phyloP scores from a whole-genome alignment of 495 filamentous ascomycete species.

The Penicillium soppii region DNA sequence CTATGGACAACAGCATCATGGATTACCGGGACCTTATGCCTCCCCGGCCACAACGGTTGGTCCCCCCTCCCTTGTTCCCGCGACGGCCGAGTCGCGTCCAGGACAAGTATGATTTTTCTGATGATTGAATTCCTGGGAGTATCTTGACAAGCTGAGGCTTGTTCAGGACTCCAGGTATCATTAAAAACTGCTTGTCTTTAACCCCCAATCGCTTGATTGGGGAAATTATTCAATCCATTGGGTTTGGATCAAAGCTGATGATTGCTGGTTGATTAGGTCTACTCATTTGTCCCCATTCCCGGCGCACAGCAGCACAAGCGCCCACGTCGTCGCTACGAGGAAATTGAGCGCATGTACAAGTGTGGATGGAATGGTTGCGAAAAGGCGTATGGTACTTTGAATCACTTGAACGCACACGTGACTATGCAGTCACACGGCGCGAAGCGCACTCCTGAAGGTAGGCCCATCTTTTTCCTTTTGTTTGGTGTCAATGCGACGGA shows the following conservation, averaged over 20 bases:
- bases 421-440: slow-evolving; percentile 95
- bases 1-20: slow-evolving; percentile 64
- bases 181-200: slow-evolving; percentile 30
- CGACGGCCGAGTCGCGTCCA: slow-evolving; percentile 61
- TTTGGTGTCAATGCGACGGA: slow-evolving; percentile 3
- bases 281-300: slow-evolving; percentile 97
- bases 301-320: slow-evolving; percentile 97
- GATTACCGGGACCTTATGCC: slow-evolving; percentile 61
- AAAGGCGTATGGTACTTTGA: slow-evolving; percentile 95
- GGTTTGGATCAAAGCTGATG: slow-evolving; percentile 2
- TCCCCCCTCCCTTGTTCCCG: slow-evolving; percentile 52
- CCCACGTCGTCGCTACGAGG: slow-evolving; percentile 90
- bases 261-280: slow-evolving; percentile 63
- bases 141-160: too few species aligned
- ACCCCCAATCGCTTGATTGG: neutral
- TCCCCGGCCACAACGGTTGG: slow-evolving; percentile 61
- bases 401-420: slow-evolving; percentile 95
- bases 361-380: slow-evolving; percentile 98
- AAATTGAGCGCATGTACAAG: slow-evolving; percentile 99
- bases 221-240: slow-evolving; percentile 6
- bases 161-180: slow-evolving; percentile 31
- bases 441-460: slow-evolving; percentile 97
- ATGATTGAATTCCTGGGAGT: slow-evolving; percentile 31
- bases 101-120: slow-evolving; percentile 69
- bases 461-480: slow-evolving; percentile 29